These are phyloP conservation scores for Starmerella roubikii DNA, from an alignment of 805 yeast genomes.

Conservation along the genomic window DNA sequence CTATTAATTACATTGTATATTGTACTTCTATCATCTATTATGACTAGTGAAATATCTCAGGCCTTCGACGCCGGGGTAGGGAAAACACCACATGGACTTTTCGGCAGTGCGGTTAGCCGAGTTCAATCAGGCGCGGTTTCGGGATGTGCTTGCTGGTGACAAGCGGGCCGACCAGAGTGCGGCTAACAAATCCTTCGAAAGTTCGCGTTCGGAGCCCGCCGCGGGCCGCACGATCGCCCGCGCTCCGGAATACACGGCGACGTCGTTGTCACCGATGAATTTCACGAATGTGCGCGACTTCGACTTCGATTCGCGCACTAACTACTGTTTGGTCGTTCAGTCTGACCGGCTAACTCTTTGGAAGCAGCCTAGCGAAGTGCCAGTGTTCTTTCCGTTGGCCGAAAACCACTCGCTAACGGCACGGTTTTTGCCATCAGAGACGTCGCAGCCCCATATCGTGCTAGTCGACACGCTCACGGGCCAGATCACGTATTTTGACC, in stretches of 20 bases:
- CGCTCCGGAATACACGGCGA: slow-evolving; percentile 12
- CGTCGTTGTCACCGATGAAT: not conserved
- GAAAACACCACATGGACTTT: slow-evolving; percentile 18
- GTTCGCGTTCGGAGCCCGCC: not conserved
- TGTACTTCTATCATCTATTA: too few relatives aligned
- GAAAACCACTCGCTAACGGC: slow-evolving; percentile 31
- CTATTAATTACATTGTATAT: not conserved
- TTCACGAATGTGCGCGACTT: not conserved
- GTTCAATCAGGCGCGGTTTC: slow-evolving; percentile 12
- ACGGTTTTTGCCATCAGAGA: slow-evolving; percentile 31
- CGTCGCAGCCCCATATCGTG: slow-evolving; percentile 53
- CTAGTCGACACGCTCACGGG: slow-evolving; percentile 51
- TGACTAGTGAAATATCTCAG: too few relatives aligned
- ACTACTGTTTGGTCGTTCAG: slow-evolving; percentile 8
- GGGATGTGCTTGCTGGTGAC: slow-evolving; percentile 3
- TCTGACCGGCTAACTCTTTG: slow-evolving; percentile 8
- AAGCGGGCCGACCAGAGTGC: not conserved
- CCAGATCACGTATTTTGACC: slow-evolving; percentile 52
- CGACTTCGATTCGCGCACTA: slow-evolving; percentile 4
- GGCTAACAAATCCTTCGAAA: not conserved
- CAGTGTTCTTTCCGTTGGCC: slow-evolving; percentile 11
- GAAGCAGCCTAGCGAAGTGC: slow-evolving; percentile 3
- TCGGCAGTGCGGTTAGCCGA: slow-evolving; percentile 15
- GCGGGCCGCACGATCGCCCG: slow-evolving; percentile 3
- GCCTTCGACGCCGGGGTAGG: too few relatives aligned